Evolutionary conservation across 1,284 basidiomycete genomes (phyloP).

Genomic region (Anthracocystis setariae): DNA sequence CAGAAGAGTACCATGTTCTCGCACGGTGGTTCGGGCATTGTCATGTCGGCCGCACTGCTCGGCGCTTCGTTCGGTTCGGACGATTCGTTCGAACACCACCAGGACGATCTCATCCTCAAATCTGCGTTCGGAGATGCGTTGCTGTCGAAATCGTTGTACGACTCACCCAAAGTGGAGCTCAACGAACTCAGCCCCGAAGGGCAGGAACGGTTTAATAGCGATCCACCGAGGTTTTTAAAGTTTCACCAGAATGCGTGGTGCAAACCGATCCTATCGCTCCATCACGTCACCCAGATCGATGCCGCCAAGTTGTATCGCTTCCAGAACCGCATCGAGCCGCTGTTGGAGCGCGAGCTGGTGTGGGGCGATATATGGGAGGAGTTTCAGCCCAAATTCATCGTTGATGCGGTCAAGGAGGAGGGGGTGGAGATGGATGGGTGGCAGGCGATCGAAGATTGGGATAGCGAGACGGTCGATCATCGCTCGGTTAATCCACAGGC

Average conservation of each 20-base stretch:
- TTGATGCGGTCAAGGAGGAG: background rate
- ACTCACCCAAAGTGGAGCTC: constrained; percentile 11
- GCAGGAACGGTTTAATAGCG: constrained; percentile 30
- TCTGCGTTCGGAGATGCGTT: constrained; percentile 46
- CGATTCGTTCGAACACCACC: constrained; percentile 23
- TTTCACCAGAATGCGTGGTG: constrained; percentile 33
- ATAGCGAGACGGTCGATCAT: constrained; percentile 20
- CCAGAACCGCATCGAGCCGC: constrained; percentile 20
- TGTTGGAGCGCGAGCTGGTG: too few relatives aligned
- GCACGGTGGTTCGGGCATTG: constrained; percentile 46
- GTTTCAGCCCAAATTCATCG: constrained; percentile 24
- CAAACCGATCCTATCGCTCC: constrained; percentile 34
- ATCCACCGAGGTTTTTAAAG: constrained; percentile 27
- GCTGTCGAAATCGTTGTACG: constrained; percentile 41
- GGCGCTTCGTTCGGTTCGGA: constrained; percentile 32
- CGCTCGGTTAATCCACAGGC: background rate
- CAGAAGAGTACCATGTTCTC: constrained; percentile 31
- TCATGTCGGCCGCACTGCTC: constrained; percentile 21
- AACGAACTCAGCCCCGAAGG: constrained; percentile 17
- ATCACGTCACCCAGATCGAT: constrained; percentile 45
- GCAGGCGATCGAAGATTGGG: constrained; percentile 42
- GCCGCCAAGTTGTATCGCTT: constrained; percentile 36
- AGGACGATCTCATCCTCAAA: constrained; percentile 25
- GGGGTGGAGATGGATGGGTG: too few relatives aligned
- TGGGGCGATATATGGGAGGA: constrained; percentile 44